Conservation (phyloP, 2,329 filamentous ascomycete species). For the Nemania sp. region DNA sequence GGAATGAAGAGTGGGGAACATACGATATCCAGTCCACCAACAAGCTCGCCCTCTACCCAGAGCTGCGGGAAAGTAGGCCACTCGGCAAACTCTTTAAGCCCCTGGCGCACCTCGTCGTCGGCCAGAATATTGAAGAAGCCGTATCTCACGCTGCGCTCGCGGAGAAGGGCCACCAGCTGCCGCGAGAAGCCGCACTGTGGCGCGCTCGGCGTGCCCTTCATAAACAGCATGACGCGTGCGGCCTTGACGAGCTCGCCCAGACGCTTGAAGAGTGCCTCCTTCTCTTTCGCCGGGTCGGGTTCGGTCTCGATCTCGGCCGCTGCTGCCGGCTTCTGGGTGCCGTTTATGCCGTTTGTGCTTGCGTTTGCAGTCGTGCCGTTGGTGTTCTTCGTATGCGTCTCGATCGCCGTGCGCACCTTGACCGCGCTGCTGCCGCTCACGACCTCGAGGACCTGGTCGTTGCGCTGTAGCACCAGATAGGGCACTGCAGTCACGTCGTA, state of each 20-base stretch:
- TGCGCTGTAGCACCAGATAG: slow-evolving; percentile 81
- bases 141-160: slow-evolving; percentile 91
- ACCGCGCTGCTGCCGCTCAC: slow-evolving; percentile 88
- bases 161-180: slow-evolving; percentile 81
- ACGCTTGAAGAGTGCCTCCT: slow-evolving; percentile 83
- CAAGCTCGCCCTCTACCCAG: slow-evolving; percentile 86
- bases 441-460: slow-evolving; percentile 76
- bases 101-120: slow-evolving; percentile 95
- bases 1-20: slow-evolving; percentile 44
- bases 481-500: slow-evolving; percentile 96
- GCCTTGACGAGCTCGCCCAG: slow-evolving; percentile 87
- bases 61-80: slow-evolving; percentile 98
- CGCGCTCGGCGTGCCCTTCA: slow-evolving; percentile 90
- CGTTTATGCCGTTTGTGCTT: slow-evolving; percentile 37
- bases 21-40: slow-evolving; percentile 95
- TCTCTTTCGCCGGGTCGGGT: slow-evolving; percentile 60
- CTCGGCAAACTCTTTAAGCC: slow-evolving; percentile 94
- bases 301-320: slow-evolving; percentile 38
- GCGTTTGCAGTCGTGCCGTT: slow-evolving; percentile 42
- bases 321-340: slow-evolving; percentile 33
- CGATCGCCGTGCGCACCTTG: slow-evolving; percentile 83
- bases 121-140: slow-evolving; percentile 99
- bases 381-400: slow-evolving; percentile 69
- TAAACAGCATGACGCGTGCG: slow-evolving; percentile 97
- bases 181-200: slow-evolving; percentile 93